These are phyloP conservation scores for Handroanthus guayacan DNA, from an alignment of 257 asterid genomes.

Conservation along the genomic window DNA sequence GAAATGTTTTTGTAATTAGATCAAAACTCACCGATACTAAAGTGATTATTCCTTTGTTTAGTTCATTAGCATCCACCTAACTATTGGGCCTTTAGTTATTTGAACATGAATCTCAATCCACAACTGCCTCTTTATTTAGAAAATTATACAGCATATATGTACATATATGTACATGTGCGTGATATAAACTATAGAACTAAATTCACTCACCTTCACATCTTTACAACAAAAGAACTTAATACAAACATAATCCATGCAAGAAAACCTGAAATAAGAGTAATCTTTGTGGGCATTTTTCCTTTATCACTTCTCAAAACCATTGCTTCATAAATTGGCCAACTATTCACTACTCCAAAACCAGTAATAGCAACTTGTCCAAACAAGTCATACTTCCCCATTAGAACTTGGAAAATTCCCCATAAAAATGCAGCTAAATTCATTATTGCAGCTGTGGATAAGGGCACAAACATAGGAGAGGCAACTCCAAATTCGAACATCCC, in stretches of 20 bases:
- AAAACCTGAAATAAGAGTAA: conserved; percentile 46
- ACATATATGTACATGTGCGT: not conserved
- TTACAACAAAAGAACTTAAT: conserved; percentile 21
- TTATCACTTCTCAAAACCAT: conserved; percentile 62
- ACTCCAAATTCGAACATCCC: conserved; percentile 73
- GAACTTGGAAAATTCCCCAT: conserved; percentile 36
- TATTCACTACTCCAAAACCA: conserved; percentile 60
- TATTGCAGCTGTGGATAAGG: conserved; percentile 57
- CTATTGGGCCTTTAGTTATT: no score
- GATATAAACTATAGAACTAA: not conserved
- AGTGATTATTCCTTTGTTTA: no score
- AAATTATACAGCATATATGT: no score
- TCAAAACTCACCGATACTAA: no score
- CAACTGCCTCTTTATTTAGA: no score
- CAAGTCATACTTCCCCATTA: conserved; percentile 38
- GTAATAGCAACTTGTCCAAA: conserved; percentile 51
- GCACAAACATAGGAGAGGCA: conserved; percentile 71
- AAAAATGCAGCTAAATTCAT: conserved; percentile 48
- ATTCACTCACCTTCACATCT: conserved; percentile 20
- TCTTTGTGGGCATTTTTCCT: conserved; percentile 68
- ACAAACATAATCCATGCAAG: conserved; percentile 45
- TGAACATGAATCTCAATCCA: no score
- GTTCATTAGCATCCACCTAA: no score
- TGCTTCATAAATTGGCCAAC: conserved; percentile 75
- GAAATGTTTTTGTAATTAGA: no score